Percentiles rank a stretch among this genome's conserved stretches.
These are phyloP conservation scores for Austroboletus novae-zelandiae DNA, from an alignment of 1,284 basidiomycete genomes.

Conservation along the genomic window DNA sequence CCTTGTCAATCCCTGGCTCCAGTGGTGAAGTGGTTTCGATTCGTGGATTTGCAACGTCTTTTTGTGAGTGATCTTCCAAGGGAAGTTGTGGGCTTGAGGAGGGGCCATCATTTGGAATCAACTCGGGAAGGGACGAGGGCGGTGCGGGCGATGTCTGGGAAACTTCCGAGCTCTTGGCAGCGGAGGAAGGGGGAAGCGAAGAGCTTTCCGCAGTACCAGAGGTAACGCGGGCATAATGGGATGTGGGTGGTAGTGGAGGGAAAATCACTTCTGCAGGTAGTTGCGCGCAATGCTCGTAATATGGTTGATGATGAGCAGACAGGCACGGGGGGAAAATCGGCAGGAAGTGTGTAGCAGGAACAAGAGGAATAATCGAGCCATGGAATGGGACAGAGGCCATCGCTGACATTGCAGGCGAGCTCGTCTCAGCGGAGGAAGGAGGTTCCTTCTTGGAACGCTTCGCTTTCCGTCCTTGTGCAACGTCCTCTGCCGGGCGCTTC, in stretches of 20 bases:
- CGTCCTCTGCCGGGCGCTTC: slow-evolving; percentile 39
- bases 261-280: slow-evolving; percentile 64
- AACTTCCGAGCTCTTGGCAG: slow-evolving; percentile 18
- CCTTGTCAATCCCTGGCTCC: slow-evolving; percentile 14
- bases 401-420: slow-evolving; percentile 17
- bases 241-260: slow-evolving; percentile 59
- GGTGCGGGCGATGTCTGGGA: slow-evolving; percentile 27
- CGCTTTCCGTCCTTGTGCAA: slow-evolving; percentile 36
- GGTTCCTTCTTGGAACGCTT: slow-evolving; percentile 49
- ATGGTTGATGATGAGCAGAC: slow-evolving; percentile 67
- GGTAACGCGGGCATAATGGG: slow-evolving; percentile 39
- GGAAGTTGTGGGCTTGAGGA: slow-evolving; percentile 65
- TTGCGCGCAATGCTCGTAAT: slow-evolving; percentile 55
- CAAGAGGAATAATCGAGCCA: slow-evolving; percentile 28
- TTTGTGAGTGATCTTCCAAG: slow-evolving; percentile 28
- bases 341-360: slow-evolving; percentile 40
- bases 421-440: slow-evolving; percentile 25
- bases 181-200: slow-evolving; percentile 30
- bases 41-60: slow-evolving; percentile 10
- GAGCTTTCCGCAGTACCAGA: slow-evolving; percentile 9
- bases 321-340: slow-evolving; percentile 56
- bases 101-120: slow-evolving; percentile 61
- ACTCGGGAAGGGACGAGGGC: slow-evolving; percentile 49
- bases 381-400: slow-evolving; percentile 9
- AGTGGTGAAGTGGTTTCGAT: slow-evolving; percentile 18